Evolutionary conservation across 495 filamentous ascomycete species (phyloP).

Genomic region (Rostrohypoxylon terebratum): DNA sequence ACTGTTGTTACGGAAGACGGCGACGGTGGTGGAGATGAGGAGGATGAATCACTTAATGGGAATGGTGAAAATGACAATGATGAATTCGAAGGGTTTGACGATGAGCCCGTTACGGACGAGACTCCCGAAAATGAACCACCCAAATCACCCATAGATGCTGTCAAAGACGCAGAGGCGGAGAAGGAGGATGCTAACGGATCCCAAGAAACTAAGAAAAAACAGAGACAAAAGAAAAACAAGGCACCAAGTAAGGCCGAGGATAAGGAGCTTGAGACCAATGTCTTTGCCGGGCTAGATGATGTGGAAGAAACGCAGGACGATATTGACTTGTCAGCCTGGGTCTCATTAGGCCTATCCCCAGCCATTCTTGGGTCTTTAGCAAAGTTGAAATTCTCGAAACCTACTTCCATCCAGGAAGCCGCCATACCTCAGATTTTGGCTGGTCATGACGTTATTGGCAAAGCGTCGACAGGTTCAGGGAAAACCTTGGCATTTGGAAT

Average conservation of each 20-base stretch:
- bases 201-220: constrained; percentile 49
- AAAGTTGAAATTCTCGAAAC: constrained; percentile 79
- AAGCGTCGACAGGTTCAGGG: constrained; percentile 84
- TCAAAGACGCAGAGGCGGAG: constrained; percentile 27
- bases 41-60: not conserved
- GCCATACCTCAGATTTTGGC: constrained; percentile 81
- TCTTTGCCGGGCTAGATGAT: constrained; percentile 55
- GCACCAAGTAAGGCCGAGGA: constrained; percentile 44
- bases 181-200: constrained; percentile 8
- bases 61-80: constrained; percentile 39
- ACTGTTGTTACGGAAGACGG: constrained; percentile 34
- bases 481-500: constrained; percentile 88
- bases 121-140: not conserved
- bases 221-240: constrained; percentile 59
- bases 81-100: constrained; percentile 68
- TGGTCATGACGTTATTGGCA: constrained; percentile 82
- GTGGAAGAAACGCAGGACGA: constrained; percentile 56
- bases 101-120: constrained; percentile 41
- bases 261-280: constrained; percentile 53
- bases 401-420: constrained; percentile 80
- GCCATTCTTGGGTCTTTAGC: constrained; percentile 77
- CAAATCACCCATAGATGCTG: constrained; percentile 17
- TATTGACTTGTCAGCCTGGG: constrained; percentile 80
- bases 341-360: constrained; percentile 73
- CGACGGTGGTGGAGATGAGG: constrained; percentile 36